These are phyloP conservation scores for Cystobasidium ongulense DNA, from an alignment of 768 basidiomycete species.

Conservation along the genomic window DNA sequence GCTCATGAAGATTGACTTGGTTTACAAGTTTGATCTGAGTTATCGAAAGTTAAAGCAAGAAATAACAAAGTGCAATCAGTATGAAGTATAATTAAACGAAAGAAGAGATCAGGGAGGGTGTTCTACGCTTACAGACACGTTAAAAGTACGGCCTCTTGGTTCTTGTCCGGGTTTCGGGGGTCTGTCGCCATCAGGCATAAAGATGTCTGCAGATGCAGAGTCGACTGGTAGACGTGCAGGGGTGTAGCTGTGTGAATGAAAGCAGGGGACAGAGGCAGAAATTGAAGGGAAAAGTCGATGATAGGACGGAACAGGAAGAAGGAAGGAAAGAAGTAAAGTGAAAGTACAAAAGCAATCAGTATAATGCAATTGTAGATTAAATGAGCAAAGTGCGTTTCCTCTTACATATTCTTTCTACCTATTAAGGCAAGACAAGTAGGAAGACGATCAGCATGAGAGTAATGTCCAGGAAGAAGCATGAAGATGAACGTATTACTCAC, in stretches of 20 bases:
- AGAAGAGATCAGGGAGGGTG: neutral
- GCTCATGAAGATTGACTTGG: slow-evolving; percentile 27
- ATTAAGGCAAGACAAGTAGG: neutral
- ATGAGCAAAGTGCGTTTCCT: too few species aligned
- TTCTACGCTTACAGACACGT: slow-evolving; percentile 7
- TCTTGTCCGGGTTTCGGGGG: slow-evolving; percentile 20
- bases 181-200: slow-evolving; percentile 23
- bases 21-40: slow-evolving; percentile 15
- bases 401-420: slow-evolving; percentile 29
- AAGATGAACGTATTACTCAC: neutral
- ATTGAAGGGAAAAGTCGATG: neutral
- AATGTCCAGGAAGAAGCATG: neutral
- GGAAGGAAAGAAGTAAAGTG: too few species aligned
- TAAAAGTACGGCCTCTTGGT: slow-evolving; percentile 24
- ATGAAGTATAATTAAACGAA: neutral
- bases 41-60: neutral
- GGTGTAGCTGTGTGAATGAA: slow-evolving; percentile 9
- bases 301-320: neutral
- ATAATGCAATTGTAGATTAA: too few species aligned
- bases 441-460: neutral
- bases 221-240: neutral
- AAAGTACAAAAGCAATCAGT: too few species aligned
- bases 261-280: neutral
- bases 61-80: neutral
- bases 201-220: neutral